Base-by-base conservation (phyloP, 495 filamentous ascomycete genomes). In the Aspergillus nanangensis region DNA sequence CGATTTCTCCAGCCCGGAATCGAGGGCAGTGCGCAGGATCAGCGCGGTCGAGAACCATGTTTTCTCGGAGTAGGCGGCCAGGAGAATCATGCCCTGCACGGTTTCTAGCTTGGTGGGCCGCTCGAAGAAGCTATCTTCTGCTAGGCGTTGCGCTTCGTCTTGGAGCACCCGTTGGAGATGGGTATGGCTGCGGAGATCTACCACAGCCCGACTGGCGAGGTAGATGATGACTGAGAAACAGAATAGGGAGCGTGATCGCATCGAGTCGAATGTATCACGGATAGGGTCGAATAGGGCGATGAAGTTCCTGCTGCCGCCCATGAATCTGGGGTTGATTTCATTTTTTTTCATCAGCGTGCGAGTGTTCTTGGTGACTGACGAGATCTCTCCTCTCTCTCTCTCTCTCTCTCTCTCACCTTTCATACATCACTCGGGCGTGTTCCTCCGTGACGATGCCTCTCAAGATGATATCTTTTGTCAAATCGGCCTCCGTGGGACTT, bases 31-130 rank as follows among this genome's bases (percentile, higher is more conserved):
- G 15, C 68, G 62, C 18, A 71, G 48, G 39, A 71, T 71, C 5
- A 71, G 62, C 7, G 68, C 68, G 2, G 62, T 71, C 3, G 68
- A 71, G 41, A 71, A 71, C 68, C 68, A 71, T 0, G 68, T 70
- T 32, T 71, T 71, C 47, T 71, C 68, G 0, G 68, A 71, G 19
- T 71, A 71, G 7, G 68, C 68, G 8, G 68, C 68, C 0, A 71
- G 55, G 4, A 71, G 55, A 38, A 71, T 65, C 68, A 71, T 71
- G 9, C 66, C 68, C 23, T 71, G 68, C 0, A 71, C 68, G 3
- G 66, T 69, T 41, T 71, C 68, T 11, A 71, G 55, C 32, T 70
- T 71, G 0, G 68, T 71, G 1, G 68, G 68, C 9, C 66, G 58
- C 38, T 69, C 68, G 24, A 71, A 71, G 42, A 70, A 71, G 31